Evolutionary conservation across 768 basidiomycete genomes (phyloP).

Genomic region (Leccinellum albellum): DNA sequence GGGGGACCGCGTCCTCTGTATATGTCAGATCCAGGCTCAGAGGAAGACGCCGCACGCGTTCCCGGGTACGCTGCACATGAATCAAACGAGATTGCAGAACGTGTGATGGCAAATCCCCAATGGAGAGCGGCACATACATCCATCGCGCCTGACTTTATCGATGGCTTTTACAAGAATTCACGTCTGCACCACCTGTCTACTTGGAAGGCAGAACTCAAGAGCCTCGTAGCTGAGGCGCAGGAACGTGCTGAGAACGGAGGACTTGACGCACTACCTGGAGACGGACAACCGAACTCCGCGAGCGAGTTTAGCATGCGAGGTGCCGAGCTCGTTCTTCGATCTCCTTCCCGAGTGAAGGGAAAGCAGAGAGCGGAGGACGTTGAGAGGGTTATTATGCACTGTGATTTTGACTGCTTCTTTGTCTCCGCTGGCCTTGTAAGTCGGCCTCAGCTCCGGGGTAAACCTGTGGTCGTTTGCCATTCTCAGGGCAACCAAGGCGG

Average conservation of each 20-base stretch:
- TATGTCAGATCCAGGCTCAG: constrained; percentile 41
- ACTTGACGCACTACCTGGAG: constrained; percentile 4
- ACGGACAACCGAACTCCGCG: not conserved
- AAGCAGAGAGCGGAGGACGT: constrained; percentile 48
- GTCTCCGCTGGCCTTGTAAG: constrained; percentile 84
- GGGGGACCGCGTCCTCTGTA: constrained; percentile 26
- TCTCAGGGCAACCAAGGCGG: constrained; percentile 77
- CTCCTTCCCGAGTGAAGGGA: constrained; percentile 47
- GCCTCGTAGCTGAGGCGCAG: constrained; percentile 76
- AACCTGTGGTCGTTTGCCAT: constrained; percentile 94
- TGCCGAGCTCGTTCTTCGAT: constrained; percentile 45
- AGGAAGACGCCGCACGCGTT: constrained; percentile 42
- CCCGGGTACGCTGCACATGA: constrained; percentile 64
- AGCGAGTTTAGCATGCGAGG: constrained; percentile 50
- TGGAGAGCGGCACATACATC: constrained; percentile 91
- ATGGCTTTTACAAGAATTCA: constrained; percentile 79
- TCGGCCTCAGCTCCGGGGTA: constrained; percentile 78
- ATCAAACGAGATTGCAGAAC: constrained; percentile 70
- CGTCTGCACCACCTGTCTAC: constrained; percentile 89
- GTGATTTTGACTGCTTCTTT: constrained; percentile 97
- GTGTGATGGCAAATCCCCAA: constrained; percentile 75
- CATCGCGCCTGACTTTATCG: constrained; percentile 79
- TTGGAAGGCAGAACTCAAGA: constrained; percentile 88
- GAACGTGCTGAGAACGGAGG: constrained; percentile 53
- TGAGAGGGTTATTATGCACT: constrained; percentile 80